phyloP scores from a whole-genome alignment of 495 filamentous ascomycete genomes.

The Lepraria neglecta region DNA sequence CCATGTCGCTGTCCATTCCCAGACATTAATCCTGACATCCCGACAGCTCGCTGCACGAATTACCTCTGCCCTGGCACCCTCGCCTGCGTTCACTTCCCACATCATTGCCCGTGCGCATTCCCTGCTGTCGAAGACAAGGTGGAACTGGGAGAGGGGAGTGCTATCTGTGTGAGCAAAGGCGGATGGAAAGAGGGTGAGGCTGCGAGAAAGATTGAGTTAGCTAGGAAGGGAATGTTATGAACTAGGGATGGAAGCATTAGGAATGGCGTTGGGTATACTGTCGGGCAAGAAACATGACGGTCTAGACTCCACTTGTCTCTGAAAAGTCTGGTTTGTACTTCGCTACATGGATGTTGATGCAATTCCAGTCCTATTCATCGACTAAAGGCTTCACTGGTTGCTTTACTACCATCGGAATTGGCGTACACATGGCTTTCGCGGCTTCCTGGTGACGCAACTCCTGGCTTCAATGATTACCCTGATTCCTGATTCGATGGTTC shows the following conservation, averaged over 20 bases:
- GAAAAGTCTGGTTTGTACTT: too few relatives aligned
- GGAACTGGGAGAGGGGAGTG: constrained; percentile 74
- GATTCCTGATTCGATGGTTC: too few relatives aligned
- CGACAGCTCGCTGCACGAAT: constrained; percentile 66
- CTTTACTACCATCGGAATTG: too few relatives aligned
- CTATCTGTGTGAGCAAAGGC: constrained; percentile 74
- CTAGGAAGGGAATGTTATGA: constrained; percentile 75
- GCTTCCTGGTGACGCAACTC: too few relatives aligned
- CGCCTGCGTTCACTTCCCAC: constrained; percentile 85
- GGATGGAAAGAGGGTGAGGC: constrained; percentile 72
- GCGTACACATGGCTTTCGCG: too few relatives aligned
- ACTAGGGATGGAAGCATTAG: not conserved
- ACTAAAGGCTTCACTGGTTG: too few relatives aligned
- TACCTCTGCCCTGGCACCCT: constrained; percentile 90
- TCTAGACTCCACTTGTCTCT: not conserved
- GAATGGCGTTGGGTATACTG: not conserved
- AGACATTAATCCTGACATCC: constrained; percentile 15
- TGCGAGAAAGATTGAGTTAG: constrained; percentile 71
- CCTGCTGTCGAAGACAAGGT: constrained; percentile 79
- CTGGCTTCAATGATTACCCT: too few relatives aligned
- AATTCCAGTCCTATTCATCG: too few relatives aligned
- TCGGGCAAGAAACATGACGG: not conserved
- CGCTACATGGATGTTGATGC: too few relatives aligned
- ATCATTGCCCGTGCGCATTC: constrained; percentile 88
- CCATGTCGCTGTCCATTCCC: not conserved